Base-by-base conservation (phyloP, 331 rosid genomes). In the Cucumis variabilis region DNA sequence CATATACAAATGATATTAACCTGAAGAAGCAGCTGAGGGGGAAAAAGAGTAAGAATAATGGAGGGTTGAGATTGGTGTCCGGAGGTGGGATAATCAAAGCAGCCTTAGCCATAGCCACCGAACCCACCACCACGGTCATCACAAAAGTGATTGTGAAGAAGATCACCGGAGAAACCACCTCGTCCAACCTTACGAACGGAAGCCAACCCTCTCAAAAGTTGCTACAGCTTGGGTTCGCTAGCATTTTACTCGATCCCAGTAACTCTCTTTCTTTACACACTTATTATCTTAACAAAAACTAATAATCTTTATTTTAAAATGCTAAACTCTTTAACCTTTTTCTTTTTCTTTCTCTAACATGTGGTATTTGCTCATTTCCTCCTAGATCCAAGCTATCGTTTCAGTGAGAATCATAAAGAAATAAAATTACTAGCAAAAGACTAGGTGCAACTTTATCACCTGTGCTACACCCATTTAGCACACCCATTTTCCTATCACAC, bases 81-180 rank as follows among this genome's bases (percentile, higher is more conserved):
- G 24, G 65, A 16, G 23, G 65, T 58, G 65, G 65, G 6, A 58
- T 58, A 58, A 58, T 58, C 23, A 79, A 79, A 51, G 84, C 84
- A 51, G 44, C 66, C 1, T 51, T 24, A 55, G 15, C 37, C 44
- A 79, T 44, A 14, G 13, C 41, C 24, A 7, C 67, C 5, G 84
- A 50, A 79, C 41, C 65, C 21, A 48, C 23, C 12, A 77, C 83
- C 10, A 77, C 63, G 6, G 67, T 79, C 33, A 9, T 0, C 13
- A 79, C 84, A 14, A 53, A 50, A 25, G 84, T 79, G 9, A 51
- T 53, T 24, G 84, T 79, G 14, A 51, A 53, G 23, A 79, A 51
- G 67, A 25, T 79, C 67, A 53, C 84, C 3, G 84, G 84, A 79
- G 84, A 25, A 53, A 51, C 15, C 67, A 25, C 67, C 25, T 79